Evolutionary conservation across 306 rosid species (phyloP).

Genomic region (Morella rubra): DNA sequence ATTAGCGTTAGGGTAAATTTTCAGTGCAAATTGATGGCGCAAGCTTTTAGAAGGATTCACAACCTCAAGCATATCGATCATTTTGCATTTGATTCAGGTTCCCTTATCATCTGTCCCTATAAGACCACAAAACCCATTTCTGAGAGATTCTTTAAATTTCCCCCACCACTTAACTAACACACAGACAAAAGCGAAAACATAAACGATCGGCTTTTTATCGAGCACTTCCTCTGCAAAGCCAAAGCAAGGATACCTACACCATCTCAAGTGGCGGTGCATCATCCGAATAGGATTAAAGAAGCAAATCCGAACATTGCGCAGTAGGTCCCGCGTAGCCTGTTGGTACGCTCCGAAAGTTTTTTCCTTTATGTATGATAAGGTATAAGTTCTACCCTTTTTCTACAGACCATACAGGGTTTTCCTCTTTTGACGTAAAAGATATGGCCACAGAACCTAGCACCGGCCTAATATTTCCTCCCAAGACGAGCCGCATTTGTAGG

Average conservation of each 20-base stretch:
- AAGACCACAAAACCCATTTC: not conserved
- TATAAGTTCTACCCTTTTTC: constrained; percentile 35
- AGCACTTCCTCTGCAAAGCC: no score
- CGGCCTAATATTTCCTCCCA: constrained; percentile 23
- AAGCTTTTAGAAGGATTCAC: not conserved
- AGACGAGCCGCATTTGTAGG: constrained; percentile 32
- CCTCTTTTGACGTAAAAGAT: constrained; percentile 21
- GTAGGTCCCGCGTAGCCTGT: not conserved
- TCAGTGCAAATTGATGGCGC: not conserved
- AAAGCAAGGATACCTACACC: not conserved
- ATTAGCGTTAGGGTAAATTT: not conserved
- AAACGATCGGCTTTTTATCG: not conserved
- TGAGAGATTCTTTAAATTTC: not conserved
- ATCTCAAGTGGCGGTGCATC: not conserved
- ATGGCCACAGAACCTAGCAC: constrained; percentile 33
- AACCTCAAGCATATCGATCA: not conserved
- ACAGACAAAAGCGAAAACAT: not conserved
- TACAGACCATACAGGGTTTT: not conserved
- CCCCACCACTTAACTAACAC: not conserved
- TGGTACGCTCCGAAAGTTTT: constrained; percentile 25
- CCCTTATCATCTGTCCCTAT: not conserved
- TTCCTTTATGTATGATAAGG: constrained; percentile 22
- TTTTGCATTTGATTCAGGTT: not conserved
- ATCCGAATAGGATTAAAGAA: not conserved
- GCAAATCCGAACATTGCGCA: no score